Evolutionary conservation across 2,329 filamentous ascomycete genomes (phyloP).

Genomic region (Colletotrichum sp.): DNA sequence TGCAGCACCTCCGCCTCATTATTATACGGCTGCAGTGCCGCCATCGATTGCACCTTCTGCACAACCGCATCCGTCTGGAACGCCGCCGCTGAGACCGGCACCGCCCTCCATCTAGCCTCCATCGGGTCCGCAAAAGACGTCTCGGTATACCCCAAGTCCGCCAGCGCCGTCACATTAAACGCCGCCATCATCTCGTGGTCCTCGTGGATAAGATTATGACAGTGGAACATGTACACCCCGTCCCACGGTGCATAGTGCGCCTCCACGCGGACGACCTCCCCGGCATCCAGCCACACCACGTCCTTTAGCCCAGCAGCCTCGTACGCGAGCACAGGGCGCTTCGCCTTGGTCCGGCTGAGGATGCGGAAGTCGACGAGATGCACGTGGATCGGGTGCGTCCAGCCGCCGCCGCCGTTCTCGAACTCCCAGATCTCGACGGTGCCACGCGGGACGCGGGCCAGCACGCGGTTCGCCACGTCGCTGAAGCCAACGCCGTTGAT

Average conservation of each 20-base stretch:
- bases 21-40: slow-evolving; percentile 14
- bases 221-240: slow-evolving; percentile 57
- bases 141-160: slow-evolving; percentile 43
- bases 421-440: slow-evolving; percentile 55
- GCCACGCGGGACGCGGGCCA: slow-evolving; percentile 51
- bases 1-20: background rate
- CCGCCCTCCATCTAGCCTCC: slow-evolving; percentile 36
- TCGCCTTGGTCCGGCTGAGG: slow-evolving; percentile 49
- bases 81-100: background rate
- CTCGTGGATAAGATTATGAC: slow-evolving; percentile 51
- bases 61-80: background rate
- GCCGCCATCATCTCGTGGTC: slow-evolving; percentile 53
- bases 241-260: slow-evolving; percentile 58
- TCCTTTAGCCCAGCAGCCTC: slow-evolving; percentile 62
- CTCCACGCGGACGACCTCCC: slow-evolving; percentile 55
- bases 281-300: slow-evolving; percentile 57
- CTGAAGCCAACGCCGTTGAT: slow-evolving; percentile 55
- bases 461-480: slow-evolving; percentile 51
- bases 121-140: slow-evolving; percentile 41
- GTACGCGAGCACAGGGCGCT: slow-evolving; percentile 51
- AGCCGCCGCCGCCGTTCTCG: slow-evolving; percentile 53
- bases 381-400: slow-evolving; percentile 61
- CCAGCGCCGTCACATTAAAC: slow-evolving; percentile 45
- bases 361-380: slow-evolving; percentile 65
- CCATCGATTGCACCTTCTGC: slow-evolving; percentile 10